Evolutionary conservation across 257 asterid genomes (phyloP), one percentile per base, ranked within the genome.

Genomic region (Solanum lycopersicoides): DNA sequence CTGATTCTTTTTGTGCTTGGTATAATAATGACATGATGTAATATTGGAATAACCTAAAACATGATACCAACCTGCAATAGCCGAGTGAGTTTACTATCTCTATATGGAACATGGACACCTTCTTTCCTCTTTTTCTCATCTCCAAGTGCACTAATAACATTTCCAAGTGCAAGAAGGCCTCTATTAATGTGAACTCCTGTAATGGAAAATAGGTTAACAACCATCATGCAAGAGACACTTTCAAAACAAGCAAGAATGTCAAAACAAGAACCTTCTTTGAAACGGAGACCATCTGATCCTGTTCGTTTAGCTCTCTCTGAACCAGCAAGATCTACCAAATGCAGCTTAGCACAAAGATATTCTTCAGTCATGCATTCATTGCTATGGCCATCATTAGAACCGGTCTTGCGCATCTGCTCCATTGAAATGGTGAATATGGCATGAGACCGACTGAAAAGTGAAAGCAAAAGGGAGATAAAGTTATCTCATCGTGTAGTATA

Each of bases 291-390:
- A 88, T 96, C 98, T 45, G 99, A 97, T 65, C 99, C 99, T 18
- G 99, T 97, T 91, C 99, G 92, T 94, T 97, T 97, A 30, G 99
- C 99, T 12, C 99, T 94, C 89, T 97, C 99, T 71, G 99, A 97
- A 88, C 99, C 99, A 89, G 99, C 99, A 87, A 97, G 99, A 91
- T 97, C 99, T 90, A 97, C 99, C 92, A 96, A 94, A 93, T 97
- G 99, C 93, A 97, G 89, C 90, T 97, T 97, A 83, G 99, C 99
- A 94, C 98, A 95, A 34, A 97, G 98, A 92, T 96, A 97, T 88
- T 97, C 99, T 72, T 97, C 99, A 77, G 94, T 87, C 94, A 94
- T 90, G 91, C 93, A 91, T 73, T 96, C 99, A 87, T 92, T 94
- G 77, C 85, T 87, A 83, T 76, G 90, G 85, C 92, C 92, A 71